Evolutionary conservation across 192 early-diverging fungal genomes (phyloP).

Genomic region (Jimgerdemannia lactiflua): DNA sequence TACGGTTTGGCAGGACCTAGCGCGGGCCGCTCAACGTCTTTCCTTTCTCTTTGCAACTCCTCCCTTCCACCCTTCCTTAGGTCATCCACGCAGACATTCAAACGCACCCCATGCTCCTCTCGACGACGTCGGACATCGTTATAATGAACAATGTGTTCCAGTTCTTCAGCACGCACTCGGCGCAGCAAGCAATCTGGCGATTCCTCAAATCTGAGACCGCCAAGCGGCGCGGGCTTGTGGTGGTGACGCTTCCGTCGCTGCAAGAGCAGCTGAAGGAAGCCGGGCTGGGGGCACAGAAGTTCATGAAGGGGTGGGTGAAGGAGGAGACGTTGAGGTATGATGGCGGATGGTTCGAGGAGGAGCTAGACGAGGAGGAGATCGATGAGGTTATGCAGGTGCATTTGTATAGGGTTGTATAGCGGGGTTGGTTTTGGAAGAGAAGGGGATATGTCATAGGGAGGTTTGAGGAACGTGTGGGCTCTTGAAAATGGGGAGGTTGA

Average conservation of each 20-base stretch:
- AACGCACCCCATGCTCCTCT: slow-evolving; percentile 31
- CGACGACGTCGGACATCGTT: slow-evolving; percentile 45
- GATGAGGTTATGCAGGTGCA: slow-evolving; percentile 52
- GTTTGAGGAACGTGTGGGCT: no score
- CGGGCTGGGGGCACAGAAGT: slow-evolving; percentile 39
- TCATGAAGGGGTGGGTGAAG: slow-evolving; percentile 41
- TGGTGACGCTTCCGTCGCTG: slow-evolving; percentile 50
- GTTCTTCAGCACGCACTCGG: slow-evolving; percentile 42
- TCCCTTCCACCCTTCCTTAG: slow-evolving; percentile 6
- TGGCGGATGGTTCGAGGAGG: slow-evolving; percentile 42
- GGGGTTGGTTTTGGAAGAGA: no score
- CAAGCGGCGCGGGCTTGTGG: slow-evolving; percentile 33
- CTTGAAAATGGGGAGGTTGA: no score
- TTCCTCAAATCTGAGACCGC: slow-evolving; percentile 41
- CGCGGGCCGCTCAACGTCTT: no score
- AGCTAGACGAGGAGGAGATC: slow-evolving; percentile 49
- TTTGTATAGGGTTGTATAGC: slow-evolving; percentile 51
- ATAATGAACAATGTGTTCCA: slow-evolving; percentile 66
- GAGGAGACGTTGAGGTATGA: slow-evolving; percentile 47
- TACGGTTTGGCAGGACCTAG: no score
- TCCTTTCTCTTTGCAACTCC: no score
- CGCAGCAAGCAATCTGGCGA: slow-evolving; percentile 50
- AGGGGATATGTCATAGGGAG: no score
- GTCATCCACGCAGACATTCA: slow-evolving; percentile 49
- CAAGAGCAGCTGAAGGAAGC: slow-evolving; percentile 58